Evolutionary conservation across 1,284 basidiomycete genomes (phyloP).

Genomic region (Leccinum proximum): DNA sequence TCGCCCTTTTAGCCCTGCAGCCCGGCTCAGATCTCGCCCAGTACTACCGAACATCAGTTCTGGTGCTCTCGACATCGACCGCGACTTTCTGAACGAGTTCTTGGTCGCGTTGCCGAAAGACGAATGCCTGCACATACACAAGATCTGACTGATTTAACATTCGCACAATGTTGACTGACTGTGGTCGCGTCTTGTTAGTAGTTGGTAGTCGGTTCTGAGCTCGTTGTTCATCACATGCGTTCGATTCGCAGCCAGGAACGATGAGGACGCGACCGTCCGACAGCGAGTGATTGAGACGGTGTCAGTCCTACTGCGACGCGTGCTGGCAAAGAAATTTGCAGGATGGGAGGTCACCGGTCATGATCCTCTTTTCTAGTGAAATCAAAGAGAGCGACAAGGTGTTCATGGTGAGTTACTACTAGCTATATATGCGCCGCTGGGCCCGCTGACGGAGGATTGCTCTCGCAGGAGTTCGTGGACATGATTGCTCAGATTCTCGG

Average conservation of each 20-base stretch:
- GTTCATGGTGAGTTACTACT: slow-evolving; percentile 44
- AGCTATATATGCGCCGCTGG: background rate
- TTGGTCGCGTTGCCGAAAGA: slow-evolving; percentile 37
- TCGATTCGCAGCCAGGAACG: slow-evolving; percentile 20
- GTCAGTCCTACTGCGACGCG: slow-evolving; percentile 39
- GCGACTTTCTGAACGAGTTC: slow-evolving; percentile 36
- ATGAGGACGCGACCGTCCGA: slow-evolving; percentile 36
- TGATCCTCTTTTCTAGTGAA: slow-evolving; percentile 62
- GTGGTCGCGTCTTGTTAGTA: slow-evolving; percentile 34
- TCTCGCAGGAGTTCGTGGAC: too few species aligned
- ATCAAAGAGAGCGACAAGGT: slow-evolving; percentile 52
- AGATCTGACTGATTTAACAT: slow-evolving; percentile 33
- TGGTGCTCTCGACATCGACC: slow-evolving; percentile 51
- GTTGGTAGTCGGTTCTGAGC: slow-evolving; percentile 41
- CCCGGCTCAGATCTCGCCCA: slow-evolving; percentile 16
- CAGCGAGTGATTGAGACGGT: slow-evolving; percentile 45
- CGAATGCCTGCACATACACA: slow-evolving; percentile 37
- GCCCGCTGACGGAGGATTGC: too few species aligned
- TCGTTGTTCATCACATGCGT: slow-evolving; percentile 45
- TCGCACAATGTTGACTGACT: slow-evolving; percentile 4
- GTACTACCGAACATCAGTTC: slow-evolving; percentile 37
- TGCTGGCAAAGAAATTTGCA: slow-evolving; percentile 51
- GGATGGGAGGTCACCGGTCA: slow-evolving; percentile 64
- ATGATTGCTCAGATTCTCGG: too few species aligned
- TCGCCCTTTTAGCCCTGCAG: slow-evolving; percentile 49